These are phyloP conservation scores for Ogataea haglerorum DNA, from an alignment of 805 yeast genomes.

Conservation along the genomic window DNA sequence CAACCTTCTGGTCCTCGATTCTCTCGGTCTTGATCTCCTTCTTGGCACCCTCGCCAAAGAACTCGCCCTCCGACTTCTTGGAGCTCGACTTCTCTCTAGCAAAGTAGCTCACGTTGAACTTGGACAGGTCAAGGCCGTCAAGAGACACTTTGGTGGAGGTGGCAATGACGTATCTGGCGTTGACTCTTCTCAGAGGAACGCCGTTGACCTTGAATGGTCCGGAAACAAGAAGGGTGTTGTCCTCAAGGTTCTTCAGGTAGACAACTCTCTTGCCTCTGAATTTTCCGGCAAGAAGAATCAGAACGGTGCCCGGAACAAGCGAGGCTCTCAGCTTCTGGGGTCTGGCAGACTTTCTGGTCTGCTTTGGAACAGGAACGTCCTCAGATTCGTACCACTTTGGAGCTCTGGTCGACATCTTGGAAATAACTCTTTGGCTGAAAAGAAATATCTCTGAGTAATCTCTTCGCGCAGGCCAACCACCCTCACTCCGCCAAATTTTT, in stretches of 20 bases:
- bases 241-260: constrained; percentile 93
- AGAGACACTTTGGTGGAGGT: constrained; percentile 89
- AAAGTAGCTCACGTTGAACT: constrained; percentile 92
- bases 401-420: constrained; percentile 43
- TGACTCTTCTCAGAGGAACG: constrained; percentile 99
- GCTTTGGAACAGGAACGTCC: constrained; percentile 83
- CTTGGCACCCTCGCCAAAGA: constrained; percentile 82
- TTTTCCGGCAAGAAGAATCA: constrained; percentile 97
- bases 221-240: constrained; percentile 93
- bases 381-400: constrained; percentile 95
- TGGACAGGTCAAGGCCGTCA: constrained; percentile 76
- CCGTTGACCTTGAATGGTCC: constrained; percentile 99
- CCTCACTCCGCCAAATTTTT: constrained; percentile 15
- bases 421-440: constrained; percentile 9
- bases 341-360: constrained; percentile 85
- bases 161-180: constrained; percentile 98
- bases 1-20: constrained; percentile 93
- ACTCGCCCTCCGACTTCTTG: constrained; percentile 87
- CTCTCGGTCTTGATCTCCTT: constrained; percentile 90
- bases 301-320: constrained; percentile 39
- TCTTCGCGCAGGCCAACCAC: constrained; percentile 7
- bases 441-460: constrained; percentile 12
- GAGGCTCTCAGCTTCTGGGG: constrained; percentile 93
- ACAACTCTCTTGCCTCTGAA: constrained; percentile 99
- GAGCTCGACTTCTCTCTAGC: constrained; percentile 88